phyloP scores from a whole-genome alignment of 352 stramenopile genomes.

The Lagenidium giganteum region DNA sequence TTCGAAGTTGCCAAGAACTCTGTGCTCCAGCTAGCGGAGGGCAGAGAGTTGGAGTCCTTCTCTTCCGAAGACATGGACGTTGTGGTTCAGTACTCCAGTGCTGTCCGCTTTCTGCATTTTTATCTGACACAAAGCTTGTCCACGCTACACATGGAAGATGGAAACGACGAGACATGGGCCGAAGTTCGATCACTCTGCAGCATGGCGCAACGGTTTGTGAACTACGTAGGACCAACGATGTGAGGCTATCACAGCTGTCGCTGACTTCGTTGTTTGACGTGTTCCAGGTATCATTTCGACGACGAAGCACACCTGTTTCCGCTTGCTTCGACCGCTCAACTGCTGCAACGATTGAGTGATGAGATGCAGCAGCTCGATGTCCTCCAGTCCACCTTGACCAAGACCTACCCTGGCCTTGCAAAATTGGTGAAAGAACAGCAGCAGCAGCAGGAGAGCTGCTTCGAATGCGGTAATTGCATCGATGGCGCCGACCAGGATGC shows the following conservation, averaged over 20 bases:
- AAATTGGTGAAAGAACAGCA: conserved; percentile 5
- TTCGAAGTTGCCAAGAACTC: conserved; percentile 23
- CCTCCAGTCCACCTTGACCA: conserved; percentile 24
- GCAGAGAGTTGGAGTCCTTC: no score
- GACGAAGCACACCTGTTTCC: conserved; percentile 51
- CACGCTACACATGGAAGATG: no score
- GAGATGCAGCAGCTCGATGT: conserved; percentile 16
- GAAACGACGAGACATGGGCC: no score
- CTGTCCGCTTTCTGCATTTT: no score
- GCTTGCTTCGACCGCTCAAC: conserved; percentile 23
- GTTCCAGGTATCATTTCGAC: conserved; percentile 32
- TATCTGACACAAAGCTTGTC: no score
- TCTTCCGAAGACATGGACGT: no score
- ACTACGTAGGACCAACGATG: neutral
- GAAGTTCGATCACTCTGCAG: no score
- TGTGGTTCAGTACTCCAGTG: conserved; percentile 2
- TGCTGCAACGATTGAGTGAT: no score
- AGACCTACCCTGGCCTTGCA: neutral
- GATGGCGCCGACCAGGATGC: no score
- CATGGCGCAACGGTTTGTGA: conserved; percentile 27
- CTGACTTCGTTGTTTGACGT: neutral
- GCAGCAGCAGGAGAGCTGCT: no score
- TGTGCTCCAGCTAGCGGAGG: conserved; percentile 17
- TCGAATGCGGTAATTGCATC: no score
- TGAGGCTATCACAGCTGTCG: neutral